Conservation (phyloP, 1,284 basidiomycete genomes). For the Marasmius sp. region DNA sequence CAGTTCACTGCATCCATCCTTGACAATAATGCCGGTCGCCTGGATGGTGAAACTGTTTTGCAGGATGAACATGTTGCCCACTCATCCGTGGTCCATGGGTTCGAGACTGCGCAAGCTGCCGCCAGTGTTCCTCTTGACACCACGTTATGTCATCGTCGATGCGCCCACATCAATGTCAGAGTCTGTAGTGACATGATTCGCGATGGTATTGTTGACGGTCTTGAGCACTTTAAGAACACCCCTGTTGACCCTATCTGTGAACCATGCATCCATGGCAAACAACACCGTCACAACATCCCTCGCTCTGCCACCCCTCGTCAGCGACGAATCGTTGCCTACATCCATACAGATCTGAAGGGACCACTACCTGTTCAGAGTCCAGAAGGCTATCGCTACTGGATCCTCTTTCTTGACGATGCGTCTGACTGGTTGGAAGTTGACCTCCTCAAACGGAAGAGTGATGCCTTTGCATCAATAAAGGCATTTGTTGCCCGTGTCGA, state of each 20-base stretch:
- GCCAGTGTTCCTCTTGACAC: too few species aligned
- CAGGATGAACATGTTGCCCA: not conserved
- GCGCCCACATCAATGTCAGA: constrained; percentile 17
- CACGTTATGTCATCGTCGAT: too few species aligned
- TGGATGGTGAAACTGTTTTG: not conserved
- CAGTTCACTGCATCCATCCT: constrained; percentile 13
- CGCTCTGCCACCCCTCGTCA: constrained; percentile 8
- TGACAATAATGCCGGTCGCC: constrained; percentile 13
- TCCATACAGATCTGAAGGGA: constrained; percentile 36
- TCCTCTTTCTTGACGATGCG: constrained; percentile 34
- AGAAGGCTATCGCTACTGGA: constrained; percentile 30
- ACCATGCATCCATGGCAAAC: constrained; percentile 28
- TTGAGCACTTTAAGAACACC: not conserved
- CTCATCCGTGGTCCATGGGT: too few species aligned
- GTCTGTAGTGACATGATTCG: not conserved
- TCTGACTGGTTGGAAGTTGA: constrained; percentile 19
- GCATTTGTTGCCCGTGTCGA: constrained; percentile 29
- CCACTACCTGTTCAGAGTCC: constrained; percentile 23
- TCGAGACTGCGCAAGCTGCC: too few species aligned
- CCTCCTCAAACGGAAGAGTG: constrained; percentile 30
- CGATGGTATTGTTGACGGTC: constrained; percentile 4
- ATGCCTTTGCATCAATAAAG: constrained; percentile 28
- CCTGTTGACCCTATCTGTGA: constrained; percentile 25
- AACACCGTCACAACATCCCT: constrained; percentile 21
- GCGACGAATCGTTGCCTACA: constrained; percentile 22